A percentile compares a stretch with the other conserved stretches of the same genome.
Evolutionary conservation across 2,329 filamentous ascomycete genomes (phyloP).

Genomic region (Venturiaceae sp.): DNA sequence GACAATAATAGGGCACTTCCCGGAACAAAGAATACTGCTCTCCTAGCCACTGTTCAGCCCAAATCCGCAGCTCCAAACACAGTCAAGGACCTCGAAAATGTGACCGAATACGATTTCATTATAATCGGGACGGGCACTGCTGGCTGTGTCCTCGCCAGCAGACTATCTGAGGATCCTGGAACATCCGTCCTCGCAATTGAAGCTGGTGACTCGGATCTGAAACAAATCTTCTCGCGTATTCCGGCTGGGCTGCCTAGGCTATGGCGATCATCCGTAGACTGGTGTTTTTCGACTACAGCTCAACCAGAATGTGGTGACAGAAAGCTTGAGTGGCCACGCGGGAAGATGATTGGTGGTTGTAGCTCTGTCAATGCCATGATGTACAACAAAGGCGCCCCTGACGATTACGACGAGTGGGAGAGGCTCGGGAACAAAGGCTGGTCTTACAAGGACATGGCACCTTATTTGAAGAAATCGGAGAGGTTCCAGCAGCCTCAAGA

Average conservation of each 20-base stretch:
- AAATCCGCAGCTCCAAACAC: not conserved
- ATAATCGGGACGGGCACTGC: constrained; percentile 13
- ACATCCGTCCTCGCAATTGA: constrained; percentile 4
- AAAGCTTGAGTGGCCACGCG: not conserved
- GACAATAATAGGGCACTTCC: not conserved
- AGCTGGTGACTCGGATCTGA: constrained; percentile 1
- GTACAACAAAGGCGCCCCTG: constrained; percentile 2
- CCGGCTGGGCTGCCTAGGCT: not conserved
- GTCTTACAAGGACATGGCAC: not conserved
- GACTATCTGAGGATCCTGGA: constrained; percentile 18
- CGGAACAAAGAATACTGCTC: not conserved
- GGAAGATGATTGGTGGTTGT: constrained; percentile 5
- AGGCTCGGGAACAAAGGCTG: constrained; percentile 3
- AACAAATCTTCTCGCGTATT: constrained; percentile 3
- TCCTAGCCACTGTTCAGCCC: not conserved
- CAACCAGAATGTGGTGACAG: not conserved
- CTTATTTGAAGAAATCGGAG: constrained; percentile 1
- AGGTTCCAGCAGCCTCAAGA: constrained; percentile 2
- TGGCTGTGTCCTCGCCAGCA: constrained; percentile 19
- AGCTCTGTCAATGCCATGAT: constrained; percentile 6
- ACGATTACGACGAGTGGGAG: constrained; percentile 9
- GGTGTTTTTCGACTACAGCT: not conserved
- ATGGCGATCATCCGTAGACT: constrained; percentile 1
- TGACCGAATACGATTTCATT: constrained; percentile 8
- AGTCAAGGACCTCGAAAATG: not conserved